A percentile compares a stretch with the other conserved stretches of the same genome.
Evolutionary conservation across 768 basidiomycete species (phyloP).

Genomic region (Dacryopinax primogenitus): DNA sequence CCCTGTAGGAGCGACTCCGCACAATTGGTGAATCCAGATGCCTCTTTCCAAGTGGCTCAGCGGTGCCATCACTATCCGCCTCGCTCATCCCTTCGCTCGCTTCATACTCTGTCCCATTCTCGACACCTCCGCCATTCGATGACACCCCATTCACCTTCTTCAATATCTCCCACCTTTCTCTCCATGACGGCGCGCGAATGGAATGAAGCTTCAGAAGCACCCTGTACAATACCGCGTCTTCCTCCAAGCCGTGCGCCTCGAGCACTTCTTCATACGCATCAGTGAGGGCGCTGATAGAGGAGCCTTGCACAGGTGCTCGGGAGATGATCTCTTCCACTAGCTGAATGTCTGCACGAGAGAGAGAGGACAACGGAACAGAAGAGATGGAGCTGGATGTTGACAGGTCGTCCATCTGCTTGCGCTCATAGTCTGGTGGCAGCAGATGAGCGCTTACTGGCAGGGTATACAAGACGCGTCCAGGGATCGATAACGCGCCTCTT

Average conservation of each 20-base stretch:
- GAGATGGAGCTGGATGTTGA: neutral
- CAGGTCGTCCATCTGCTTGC: neutral
- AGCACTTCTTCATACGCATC: constrained; percentile 75
- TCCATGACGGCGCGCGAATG: constrained; percentile 67
- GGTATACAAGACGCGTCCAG: neutral
- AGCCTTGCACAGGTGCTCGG: constrained; percentile 53
- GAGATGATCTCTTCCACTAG: constrained; percentile 63
- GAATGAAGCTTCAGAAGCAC: constrained; percentile 74
- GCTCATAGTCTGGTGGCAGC: neutral
- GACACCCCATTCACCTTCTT: constrained; percentile 40
- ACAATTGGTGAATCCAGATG: neutral
- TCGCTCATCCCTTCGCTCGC: neutral
- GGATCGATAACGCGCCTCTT: neutral
- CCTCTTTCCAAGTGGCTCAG: neutral
- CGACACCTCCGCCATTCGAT: constrained; percentile 30
- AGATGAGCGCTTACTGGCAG: neutral
- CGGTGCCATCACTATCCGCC: neutral
- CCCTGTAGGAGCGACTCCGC: neutral
- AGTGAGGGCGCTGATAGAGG: constrained; percentile 68
- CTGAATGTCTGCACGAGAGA: constrained; percentile 46
- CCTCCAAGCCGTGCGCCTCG: constrained; percentile 58
- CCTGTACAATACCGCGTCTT: constrained; percentile 68
- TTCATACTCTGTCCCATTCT: neutral
- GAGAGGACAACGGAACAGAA: constrained; percentile 17
- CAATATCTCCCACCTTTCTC: constrained; percentile 63